These are phyloP conservation scores for Euphorbia lathyris DNA, from an alignment of 345 rosid genomes.

Conservation along the genomic window DNA sequence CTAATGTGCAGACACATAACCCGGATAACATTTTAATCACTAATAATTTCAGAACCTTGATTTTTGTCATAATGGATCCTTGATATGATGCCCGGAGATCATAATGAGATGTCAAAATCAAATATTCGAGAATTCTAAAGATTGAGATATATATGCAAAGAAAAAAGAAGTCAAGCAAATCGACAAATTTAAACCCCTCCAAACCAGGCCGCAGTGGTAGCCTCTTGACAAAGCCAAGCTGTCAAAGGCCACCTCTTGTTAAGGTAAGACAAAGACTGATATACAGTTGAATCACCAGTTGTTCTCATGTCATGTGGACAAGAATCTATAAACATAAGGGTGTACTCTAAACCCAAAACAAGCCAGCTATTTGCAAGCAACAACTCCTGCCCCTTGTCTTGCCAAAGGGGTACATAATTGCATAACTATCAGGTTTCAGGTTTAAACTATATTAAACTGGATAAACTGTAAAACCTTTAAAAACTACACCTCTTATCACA, in stretches of 20 bases:
- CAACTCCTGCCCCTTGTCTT: slow-evolving; percentile 5
- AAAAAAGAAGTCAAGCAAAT: slow-evolving; percentile 3
- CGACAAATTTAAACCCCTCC: slow-evolving; percentile 6
- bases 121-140: slow-evolving; percentile 1
- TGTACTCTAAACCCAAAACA: slow-evolving; percentile 10
- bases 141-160: background rate
- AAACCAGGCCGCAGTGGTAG: slow-evolving; percentile 13
- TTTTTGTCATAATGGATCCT: slow-evolving; percentile 7
- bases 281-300: background rate
- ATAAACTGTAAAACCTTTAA: background rate
- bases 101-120: slow-evolving; percentile 25
- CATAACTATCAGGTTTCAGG: background rate
- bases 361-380: slow-evolving; percentile 8
- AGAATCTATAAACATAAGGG: background rate
- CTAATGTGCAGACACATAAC: background rate
- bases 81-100: slow-evolving; percentile 1
- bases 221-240: slow-evolving; percentile 17
- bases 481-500: background rate
- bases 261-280: slow-evolving; percentile 9
- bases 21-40: background rate
- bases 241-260: slow-evolving; percentile 20
- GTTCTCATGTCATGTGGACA: slow-evolving; percentile 1
- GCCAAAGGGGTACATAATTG: slow-evolving; percentile 1
- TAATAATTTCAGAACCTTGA: background rate
- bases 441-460: background rate